These are phyloP conservation scores for Agroathelia rolfsii DNA, from an alignment of 1,284 basidiomycete species.

Conservation along the genomic window DNA sequence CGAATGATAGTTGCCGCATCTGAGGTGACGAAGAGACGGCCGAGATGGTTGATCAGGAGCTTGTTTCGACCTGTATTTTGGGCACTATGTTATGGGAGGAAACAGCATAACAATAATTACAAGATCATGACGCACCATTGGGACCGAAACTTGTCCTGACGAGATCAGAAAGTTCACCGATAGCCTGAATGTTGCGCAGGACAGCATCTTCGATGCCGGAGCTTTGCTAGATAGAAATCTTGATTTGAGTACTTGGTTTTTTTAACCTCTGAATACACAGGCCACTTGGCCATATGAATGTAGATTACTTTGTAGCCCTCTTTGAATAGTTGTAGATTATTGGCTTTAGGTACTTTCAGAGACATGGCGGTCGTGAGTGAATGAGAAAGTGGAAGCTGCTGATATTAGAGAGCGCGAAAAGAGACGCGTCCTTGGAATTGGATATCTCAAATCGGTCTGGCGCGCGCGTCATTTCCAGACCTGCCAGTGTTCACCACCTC, in stretches of 20 bases:
- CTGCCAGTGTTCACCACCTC: too few species aligned
- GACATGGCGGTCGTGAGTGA: conserved; percentile 48
- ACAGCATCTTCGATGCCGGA: conserved; percentile 91
- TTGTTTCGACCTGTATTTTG: conserved; percentile 73
- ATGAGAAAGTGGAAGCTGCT: conserved; percentile 2
- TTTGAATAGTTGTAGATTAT: conserved; percentile 89
- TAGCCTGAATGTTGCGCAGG: conserved; percentile 91
- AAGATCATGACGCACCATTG: conserved; percentile 69
- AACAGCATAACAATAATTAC: not conserved
- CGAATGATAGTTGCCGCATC: conserved; percentile 99
- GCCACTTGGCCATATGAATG: too few species aligned
- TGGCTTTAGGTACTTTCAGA: conserved; percentile 88
- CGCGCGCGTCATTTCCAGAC: too few species aligned
- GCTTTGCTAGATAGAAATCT: conserved; percentile 46
- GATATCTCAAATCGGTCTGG: too few species aligned
- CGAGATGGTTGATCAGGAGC: conserved; percentile 93
- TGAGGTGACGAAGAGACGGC: conserved; percentile 92
- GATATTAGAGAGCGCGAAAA: too few species aligned
- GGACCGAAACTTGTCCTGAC: conserved; percentile 95
- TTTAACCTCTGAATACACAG: conserved; percentile 3
- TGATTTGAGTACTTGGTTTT: conserved; percentile 7
- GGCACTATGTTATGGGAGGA: conserved; percentile 4
- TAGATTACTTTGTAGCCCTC: conserved; percentile 83
- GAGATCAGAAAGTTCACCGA: conserved; percentile 88
- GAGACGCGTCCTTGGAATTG: too few species aligned